These are phyloP conservation scores for Penicillium sclerotiorum DNA, from an alignment of 2,329 filamentous ascomycete species.

Conservation along the genomic window DNA sequence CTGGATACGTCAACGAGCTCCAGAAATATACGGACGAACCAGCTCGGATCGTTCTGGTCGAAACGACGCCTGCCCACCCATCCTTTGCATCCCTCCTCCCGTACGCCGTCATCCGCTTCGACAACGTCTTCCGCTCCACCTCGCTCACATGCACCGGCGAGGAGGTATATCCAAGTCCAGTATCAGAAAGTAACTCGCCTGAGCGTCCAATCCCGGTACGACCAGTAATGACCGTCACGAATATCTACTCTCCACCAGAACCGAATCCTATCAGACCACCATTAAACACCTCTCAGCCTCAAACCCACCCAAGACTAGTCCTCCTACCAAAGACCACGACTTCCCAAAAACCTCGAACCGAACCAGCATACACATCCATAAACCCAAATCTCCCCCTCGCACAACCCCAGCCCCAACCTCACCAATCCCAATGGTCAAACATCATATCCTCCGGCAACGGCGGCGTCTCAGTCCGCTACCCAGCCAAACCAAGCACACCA, in stretches of 20 bases:
- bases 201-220: background rate
- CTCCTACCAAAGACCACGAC: too few relatives aligned
- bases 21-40: slow-evolving; percentile 5
- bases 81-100: background rate
- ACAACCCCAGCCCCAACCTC: background rate
- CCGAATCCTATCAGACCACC: too few relatives aligned
- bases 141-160: background rate
- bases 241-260: background rate
- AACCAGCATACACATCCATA: background rate
- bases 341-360: background rate
- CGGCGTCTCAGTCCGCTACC: slow-evolving; percentile 4
- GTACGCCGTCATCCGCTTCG: background rate
- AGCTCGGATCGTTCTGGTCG: slow-evolving; percentile 12
- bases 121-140: slow-evolving; percentile 1
- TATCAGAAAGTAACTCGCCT: background rate
- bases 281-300: background rate
- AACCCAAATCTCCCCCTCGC: background rate
- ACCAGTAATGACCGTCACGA: background rate
- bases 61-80: slow-evolving; percentile 14
- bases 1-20: slow-evolving; percentile 11
- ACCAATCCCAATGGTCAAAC: background rate
- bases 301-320: too few relatives aligned
- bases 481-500: background rate
- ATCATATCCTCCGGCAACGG: slow-evolving; percentile 1
- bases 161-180: background rate